A percentile compares a stretch with the other conserved stretches of the same genome.
phyloP scores from a whole-genome alignment of 441 rosid genomes.

The Aleurites moluccanus region DNA sequence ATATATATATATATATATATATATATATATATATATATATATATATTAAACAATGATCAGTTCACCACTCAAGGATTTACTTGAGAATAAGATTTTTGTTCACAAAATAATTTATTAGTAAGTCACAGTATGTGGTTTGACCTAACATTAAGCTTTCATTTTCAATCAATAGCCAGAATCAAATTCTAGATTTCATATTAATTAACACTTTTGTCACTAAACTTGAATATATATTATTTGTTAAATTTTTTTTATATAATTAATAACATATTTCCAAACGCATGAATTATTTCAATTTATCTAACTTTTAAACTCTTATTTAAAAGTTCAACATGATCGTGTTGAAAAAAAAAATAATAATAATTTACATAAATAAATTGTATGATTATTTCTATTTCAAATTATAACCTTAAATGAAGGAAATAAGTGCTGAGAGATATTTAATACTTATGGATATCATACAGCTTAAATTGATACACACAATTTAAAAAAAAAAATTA shows the following conservation, averaged over 20 bases:
- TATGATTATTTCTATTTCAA: too few species aligned
- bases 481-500: too few species aligned
- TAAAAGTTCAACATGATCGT: not conserved
- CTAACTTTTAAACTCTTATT: not conserved
- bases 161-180: constrained; percentile 8
- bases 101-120: not conserved
- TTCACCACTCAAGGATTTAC: not conserved
- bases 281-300: too few species aligned
- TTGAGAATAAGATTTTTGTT: not conserved
- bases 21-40: too few species aligned
- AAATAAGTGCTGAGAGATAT: not conserved
- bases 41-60: not conserved
- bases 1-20: too few species aligned
- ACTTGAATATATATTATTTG: not conserved
- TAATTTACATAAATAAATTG: not conserved
- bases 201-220: not conserved
- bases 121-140: constrained; percentile 6
- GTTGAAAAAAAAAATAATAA: not conserved
- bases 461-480: too few species aligned
- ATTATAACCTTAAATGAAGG: too few species aligned
- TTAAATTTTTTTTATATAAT: too few species aligned
- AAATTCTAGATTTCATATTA: not conserved
- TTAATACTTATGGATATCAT: too few species aligned
- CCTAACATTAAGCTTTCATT: not conserved
- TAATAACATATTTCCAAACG: too few species aligned